These are phyloP conservation scores for Pyrrhoderma lamaoense DNA, from an alignment of 1,284 basidiomycete genomes.

Conservation along the genomic window DNA sequence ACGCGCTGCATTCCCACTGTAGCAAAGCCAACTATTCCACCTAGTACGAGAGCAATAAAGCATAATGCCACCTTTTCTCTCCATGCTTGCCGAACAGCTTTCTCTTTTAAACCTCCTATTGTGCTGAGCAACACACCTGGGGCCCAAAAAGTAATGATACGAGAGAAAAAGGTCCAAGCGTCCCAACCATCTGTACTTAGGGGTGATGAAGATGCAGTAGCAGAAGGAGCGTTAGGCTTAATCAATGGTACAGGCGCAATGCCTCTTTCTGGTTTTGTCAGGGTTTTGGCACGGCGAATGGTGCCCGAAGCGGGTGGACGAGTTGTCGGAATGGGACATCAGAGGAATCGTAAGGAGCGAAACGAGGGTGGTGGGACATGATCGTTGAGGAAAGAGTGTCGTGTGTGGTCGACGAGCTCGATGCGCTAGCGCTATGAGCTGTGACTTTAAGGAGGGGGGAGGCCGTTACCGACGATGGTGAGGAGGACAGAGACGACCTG, in stretches of 20 bases:
- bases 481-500: slow-evolving; percentile 1
- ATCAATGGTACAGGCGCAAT: slow-evolving; percentile 93
- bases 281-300: slow-evolving; percentile 83
- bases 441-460: not conserved
- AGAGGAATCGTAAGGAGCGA: slow-evolving; percentile 45
- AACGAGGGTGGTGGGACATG: slow-evolving; percentile 47
- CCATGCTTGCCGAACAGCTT: slow-evolving; percentile 84
- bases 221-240: slow-evolving; percentile 51
- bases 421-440: slow-evolving; percentile 5
- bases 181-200: slow-evolving; percentile 42
- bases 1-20: slow-evolving; percentile 94
- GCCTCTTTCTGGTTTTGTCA: slow-evolving; percentile 91
- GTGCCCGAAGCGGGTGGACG: slow-evolving; percentile 48
- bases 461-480: slow-evolving; percentile 4
- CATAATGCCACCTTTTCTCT: slow-evolving; percentile 95
- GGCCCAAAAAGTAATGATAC: slow-evolving; percentile 86
- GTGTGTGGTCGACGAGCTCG: not conserved
- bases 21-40: slow-evolving; percentile 80
- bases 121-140: slow-evolving; percentile 71
- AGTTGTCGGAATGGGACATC: slow-evolving; percentile 63
- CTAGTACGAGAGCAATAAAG: slow-evolving; percentile 75
- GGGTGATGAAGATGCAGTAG: slow-evolving; percentile 29
- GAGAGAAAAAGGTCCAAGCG: slow-evolving; percentile 80
- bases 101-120: slow-evolving; percentile 77
- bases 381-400: slow-evolving; percentile 16